These are phyloP conservation scores for Lasiosphaeria miniovina DNA, from an alignment of 495 filamentous ascomycete genomes.

Conservation along the genomic window DNA sequence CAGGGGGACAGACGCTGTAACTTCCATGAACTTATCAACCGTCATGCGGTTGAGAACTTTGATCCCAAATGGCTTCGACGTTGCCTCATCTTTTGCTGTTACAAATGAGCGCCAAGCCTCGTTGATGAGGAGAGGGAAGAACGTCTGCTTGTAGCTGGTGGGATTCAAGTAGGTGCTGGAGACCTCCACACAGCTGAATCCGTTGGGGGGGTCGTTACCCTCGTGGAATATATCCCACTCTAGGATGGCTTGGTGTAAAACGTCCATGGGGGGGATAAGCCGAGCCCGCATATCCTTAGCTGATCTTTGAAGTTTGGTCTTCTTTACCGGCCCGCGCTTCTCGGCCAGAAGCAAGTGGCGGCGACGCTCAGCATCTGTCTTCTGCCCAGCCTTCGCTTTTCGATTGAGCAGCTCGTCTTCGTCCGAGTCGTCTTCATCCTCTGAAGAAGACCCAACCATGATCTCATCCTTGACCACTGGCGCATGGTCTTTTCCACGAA, in stretches of 20 bases:
- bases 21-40: slow-evolving; percentile 89
- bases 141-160: slow-evolving; percentile 77
- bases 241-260: slow-evolving; percentile 79
- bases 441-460: slow-evolving; percentile 85
- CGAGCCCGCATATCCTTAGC: slow-evolving; percentile 92
- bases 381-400: slow-evolving; percentile 45
- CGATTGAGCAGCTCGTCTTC: slow-evolving; percentile 41
- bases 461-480: slow-evolving; percentile 66
- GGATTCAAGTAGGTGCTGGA: slow-evolving; percentile 72
- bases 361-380: slow-evolving; percentile 49
- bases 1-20: slow-evolving; percentile 75
- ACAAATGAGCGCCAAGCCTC: slow-evolving; percentile 96
- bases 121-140: slow-evolving; percentile 84
- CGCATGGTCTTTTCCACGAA: slow-evolving; percentile 71
- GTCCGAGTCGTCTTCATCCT: slow-evolving; percentile 61
- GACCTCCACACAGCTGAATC: slow-evolving; percentile 68
- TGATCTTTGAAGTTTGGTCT: slow-evolving; percentile 69
- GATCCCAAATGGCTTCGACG: slow-evolving; percentile 73
- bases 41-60: slow-evolving; percentile 81
- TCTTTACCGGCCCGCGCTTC: slow-evolving; percentile 70
- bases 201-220: slow-evolving; percentile 77
- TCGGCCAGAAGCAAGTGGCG: slow-evolving; percentile 44
- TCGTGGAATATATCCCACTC: slow-evolving; percentile 90
- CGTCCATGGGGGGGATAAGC: slow-evolving; percentile 81
- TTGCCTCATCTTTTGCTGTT: slow-evolving; percentile 80